Base-by-base conservation (phyloP, 768 basidiomycete genomes). In the Lentinula sp. region DNA sequence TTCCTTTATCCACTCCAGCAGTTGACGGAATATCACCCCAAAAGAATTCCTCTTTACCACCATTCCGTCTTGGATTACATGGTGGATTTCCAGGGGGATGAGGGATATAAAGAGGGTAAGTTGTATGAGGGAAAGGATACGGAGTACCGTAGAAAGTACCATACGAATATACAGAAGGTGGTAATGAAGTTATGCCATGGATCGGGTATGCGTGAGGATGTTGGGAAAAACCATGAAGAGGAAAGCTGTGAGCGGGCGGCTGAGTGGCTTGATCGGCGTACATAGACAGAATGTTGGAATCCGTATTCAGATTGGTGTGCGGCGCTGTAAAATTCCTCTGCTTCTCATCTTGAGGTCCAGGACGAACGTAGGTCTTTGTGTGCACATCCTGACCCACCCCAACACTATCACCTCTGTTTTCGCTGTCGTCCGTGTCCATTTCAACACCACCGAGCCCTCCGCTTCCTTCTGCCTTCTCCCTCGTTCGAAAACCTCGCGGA, bases 401-500 rank as follows among this genome's bases (percentile, higher is more conserved):
- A 28, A 28, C 28, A 28, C 28, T 28, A 28, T 28, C 23, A 1
- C 23, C 23, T 23, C 23, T 23, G 15, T 46, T 15, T 15, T 46
- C 37, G 16, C 12, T 35, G n/a, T 43, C 1, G 5, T 13, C 33
- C 23, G 8, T 15, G 42, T 59, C 57, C 57, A 59, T 59, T n/a
- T 59, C 57, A 8, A 59, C 57, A 0, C 86, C 86, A 20, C 81
- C 78, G 73, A 88, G 78, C 3, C 88, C 88, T 3, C 88, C 85
- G 45, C 79, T 80, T 59, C 74, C 75, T 6, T 81, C 81, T 2
- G 80, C 73, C 65, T 76, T 74, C 69, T 88, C 88, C 49, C 79
- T 71, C 20, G 88, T 86, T 66, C 77, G 74, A 63, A 90, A 87
- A 2, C 88, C 87, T 4, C 88, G 73, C 62, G 81, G 74, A 28